Evolutionary conservation across 306 rosid genomes (phyloP).

Genomic region (Delonix regia): DNA sequence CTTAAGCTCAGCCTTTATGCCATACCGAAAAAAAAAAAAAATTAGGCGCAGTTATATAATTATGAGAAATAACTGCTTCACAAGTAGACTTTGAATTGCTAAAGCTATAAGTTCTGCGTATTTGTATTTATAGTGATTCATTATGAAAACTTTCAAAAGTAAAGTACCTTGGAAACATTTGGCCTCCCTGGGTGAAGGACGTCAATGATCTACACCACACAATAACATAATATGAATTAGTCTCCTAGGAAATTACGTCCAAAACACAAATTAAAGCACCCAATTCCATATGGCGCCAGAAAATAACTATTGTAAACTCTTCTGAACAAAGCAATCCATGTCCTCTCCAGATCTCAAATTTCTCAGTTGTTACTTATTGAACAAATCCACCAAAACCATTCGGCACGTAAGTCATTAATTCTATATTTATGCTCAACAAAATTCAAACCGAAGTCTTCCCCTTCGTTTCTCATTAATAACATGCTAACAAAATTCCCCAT

Average conservation of each 20-base stretch:
- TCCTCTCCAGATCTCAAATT: not conserved
- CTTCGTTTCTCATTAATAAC: not conserved
- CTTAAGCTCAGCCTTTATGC: slow-evolving; percentile 79
- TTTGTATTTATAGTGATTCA: not conserved
- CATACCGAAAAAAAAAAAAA: slow-evolving; percentile 6
- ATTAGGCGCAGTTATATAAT: not conserved
- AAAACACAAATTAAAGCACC: not conserved
- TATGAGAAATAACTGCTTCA: not conserved
- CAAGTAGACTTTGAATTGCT: not conserved
- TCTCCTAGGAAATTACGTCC: not conserved
- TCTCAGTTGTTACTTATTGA: too few relatives aligned
- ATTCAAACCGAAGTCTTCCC: not conserved
- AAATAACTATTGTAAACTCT: not conserved
- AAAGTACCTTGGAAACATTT: slow-evolving; percentile 80
- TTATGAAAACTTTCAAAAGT: not conserved
- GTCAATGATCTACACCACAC: slow-evolving; percentile 62
- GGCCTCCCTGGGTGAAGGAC: slow-evolving; percentile 96
- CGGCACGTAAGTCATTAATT: not conserved
- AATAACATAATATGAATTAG: not conserved
- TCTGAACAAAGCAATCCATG: not conserved
- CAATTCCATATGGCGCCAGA: not conserved
- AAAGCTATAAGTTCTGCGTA: not conserved
- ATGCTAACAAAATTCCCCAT: not conserved
- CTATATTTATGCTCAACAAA: not conserved
- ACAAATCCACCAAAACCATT: not conserved